phyloP scores from a whole-genome alignment of 805 yeast genomes.

The Zygosaccharomyces kombuchaensis region DNA sequence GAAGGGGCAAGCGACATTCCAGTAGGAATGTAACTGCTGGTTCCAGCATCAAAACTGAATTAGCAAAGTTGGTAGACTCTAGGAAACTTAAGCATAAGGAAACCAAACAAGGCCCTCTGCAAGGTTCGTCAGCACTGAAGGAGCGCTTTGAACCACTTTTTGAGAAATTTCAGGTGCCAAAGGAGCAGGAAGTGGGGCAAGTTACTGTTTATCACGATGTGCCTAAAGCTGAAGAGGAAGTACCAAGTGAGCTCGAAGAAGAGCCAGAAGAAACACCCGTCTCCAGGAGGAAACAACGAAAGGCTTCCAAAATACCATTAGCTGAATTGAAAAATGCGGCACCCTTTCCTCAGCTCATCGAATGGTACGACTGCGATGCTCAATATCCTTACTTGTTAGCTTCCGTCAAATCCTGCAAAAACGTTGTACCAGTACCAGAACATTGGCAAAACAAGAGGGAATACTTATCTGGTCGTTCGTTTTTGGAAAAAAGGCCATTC shows the following conservation, averaged over 20 bases:
- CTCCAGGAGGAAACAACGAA: constrained; percentile 48
- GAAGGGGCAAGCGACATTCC: constrained; percentile 9
- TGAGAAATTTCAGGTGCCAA: constrained; percentile 10
- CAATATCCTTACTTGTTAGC: constrained; percentile 67
- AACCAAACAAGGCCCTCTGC: constrained; percentile 14
- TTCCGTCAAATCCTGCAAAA: constrained; percentile 57
- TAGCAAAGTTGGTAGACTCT: constrained; percentile 10
- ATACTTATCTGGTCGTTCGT: constrained; percentile 60
- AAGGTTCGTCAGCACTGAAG: constrained; percentile 14
- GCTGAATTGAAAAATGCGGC: constrained; percentile 62
- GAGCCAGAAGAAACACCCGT: constrained; percentile 19
- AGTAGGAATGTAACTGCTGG: constrained; percentile 1
- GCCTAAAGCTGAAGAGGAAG: constrained; percentile 11
- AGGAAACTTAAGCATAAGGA: constrained; percentile 5
- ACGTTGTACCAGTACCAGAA: constrained; percentile 69
- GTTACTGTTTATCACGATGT: constrained; percentile 3
- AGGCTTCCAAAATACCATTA: constrained; percentile 55
- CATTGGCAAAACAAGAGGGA: constrained; percentile 84
- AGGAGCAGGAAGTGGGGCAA: constrained; percentile 20
- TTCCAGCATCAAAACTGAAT: constrained; percentile 6
- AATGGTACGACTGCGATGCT: constrained; percentile 86
- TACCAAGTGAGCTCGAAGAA: neutral
- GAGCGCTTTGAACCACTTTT: constrained; percentile 17
- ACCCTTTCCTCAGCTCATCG: constrained; percentile 65
- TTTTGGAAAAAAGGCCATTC: constrained; percentile 66